A percentile compares a stretch with the other conserved stretches of the same genome.
phyloP scores from a whole-genome alignment of 306 rosid species.

The Sechiopsis laciniata region DNA sequence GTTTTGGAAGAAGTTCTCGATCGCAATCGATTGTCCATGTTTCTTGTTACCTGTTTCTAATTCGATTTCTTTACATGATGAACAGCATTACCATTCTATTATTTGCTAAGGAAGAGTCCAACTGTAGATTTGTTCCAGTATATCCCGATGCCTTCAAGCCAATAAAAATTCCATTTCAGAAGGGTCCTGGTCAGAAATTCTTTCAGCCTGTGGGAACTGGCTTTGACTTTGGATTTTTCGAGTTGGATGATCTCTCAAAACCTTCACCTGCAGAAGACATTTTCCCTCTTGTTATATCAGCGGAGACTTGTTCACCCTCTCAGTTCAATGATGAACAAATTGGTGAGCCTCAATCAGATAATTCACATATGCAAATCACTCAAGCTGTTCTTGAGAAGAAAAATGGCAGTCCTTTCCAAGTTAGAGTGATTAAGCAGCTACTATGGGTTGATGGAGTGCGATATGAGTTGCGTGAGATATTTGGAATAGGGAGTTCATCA shows the following conservation, averaged over 20 bases:
- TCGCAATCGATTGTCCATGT: too few relatives aligned
- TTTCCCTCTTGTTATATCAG: conserved; percentile 78
- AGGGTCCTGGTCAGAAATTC: conserved; percentile 73
- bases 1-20: too few relatives aligned
- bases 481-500: conserved; percentile 63
- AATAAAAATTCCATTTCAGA: conserved; percentile 62
- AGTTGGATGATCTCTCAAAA: conserved; percentile 78
- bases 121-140: conserved; percentile 60
- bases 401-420: conserved; percentile 45
- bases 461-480: conserved; percentile 75
- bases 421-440: conserved; percentile 66
- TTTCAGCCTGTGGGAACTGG: conserved; percentile 79
- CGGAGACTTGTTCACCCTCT: conserved; percentile 44
- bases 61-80: conserved; percentile 28
- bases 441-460: conserved; percentile 72
- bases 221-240: conserved; percentile 78
- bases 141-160: conserved; percentile 60
- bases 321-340: conserved; percentile 33
- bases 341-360: conserved; percentile 33
- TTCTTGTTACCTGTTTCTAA: neutral
- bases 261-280: conserved; percentile 65
- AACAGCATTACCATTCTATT: conserved; percentile 66
- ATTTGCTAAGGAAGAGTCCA: conserved; percentile 85
- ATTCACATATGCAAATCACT: conserved; percentile 64
- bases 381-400: conserved; percentile 71